Conservation (phyloP, 2,329 filamentous ascomycete genomes). For the Karstenula rhodostoma region DNA sequence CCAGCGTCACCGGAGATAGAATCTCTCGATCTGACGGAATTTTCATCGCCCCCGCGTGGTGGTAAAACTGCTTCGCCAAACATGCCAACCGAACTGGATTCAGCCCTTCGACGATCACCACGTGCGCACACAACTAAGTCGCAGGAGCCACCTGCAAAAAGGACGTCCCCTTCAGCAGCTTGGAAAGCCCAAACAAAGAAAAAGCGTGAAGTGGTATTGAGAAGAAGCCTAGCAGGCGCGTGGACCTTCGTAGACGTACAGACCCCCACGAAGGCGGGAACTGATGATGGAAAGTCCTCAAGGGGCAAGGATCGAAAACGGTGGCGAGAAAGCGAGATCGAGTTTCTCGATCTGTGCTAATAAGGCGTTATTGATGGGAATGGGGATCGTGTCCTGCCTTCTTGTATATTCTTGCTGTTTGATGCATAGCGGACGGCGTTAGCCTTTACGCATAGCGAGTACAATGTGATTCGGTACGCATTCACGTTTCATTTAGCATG, state of each 20-base stretch:
- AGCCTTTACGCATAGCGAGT: not conserved
- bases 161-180: slow-evolving; percentile 29
- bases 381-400: too few species aligned
- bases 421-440: slow-evolving; percentile 6
- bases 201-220: slow-evolving; percentile 41
- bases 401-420: not conserved
- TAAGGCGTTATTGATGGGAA: not conserved
- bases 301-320: slow-evolving; percentile 38
- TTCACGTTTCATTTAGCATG: not conserved
- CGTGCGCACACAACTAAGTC: slow-evolving; percentile 24
- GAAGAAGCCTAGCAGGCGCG: slow-evolving; percentile 42
- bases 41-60: slow-evolving; percentile 18
- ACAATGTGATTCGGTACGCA: not conserved
- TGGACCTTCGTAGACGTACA: slow-evolving; percentile 44
- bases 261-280: slow-evolving; percentile 17
- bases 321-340: slow-evolving; percentile 49
- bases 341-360: slow-evolving; percentile 41
- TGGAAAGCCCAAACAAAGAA: slow-evolving; percentile 43
- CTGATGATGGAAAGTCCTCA: not conserved
- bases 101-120: slow-evolving; percentile 31
- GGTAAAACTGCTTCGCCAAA: not conserved
- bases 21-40: slow-evolving; percentile 6
- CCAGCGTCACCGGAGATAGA: slow-evolving; percentile 21
- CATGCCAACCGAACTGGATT: not conserved
- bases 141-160: slow-evolving; percentile 6